Evolutionary conservation across 805 yeast species (phyloP).

Genomic region (Saturnispora quitensis): DNA sequence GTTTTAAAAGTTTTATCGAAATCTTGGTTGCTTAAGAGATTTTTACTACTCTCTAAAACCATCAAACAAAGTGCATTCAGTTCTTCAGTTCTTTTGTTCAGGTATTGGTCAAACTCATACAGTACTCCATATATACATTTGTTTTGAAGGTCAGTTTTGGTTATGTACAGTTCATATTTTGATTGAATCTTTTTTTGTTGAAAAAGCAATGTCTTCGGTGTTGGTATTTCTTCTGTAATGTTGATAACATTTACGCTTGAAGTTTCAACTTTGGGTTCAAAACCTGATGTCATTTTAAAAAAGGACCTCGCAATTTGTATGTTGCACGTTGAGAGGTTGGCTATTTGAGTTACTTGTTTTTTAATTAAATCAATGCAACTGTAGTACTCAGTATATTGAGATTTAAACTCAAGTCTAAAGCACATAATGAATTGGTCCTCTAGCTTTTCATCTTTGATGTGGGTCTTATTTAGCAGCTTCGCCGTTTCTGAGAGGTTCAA

Average conservation of each 20-base stretch:
- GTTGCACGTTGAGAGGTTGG: slow-evolving; percentile 9
- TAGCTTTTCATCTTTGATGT: slow-evolving; percentile 9
- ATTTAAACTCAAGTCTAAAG: slow-evolving; percentile 14
- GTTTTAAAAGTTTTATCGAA: background rate
- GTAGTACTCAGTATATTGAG: slow-evolving; percentile 1
- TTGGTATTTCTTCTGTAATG: slow-evolving; percentile 1
- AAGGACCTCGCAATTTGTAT: slow-evolving; percentile 11
- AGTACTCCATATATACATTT: slow-evolving; percentile 11
- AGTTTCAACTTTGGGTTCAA: background rate
- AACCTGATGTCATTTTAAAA: slow-evolving; percentile 1
- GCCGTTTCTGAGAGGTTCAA: slow-evolving; percentile 17
- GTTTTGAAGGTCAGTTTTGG: slow-evolving; percentile 16
- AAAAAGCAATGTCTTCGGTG: slow-evolving; percentile 20
- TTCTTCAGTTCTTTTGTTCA: slow-evolving; percentile 9
- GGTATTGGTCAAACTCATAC: slow-evolving; percentile 13
- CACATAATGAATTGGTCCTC: slow-evolving; percentile 17
- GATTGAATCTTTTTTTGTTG: slow-evolving; percentile 20
- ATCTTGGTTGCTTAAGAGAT: background rate
- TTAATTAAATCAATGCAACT: slow-evolving; percentile 9
- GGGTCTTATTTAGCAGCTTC: slow-evolving; percentile 16
- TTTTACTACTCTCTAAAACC: slow-evolving; percentile 4
- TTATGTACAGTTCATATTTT: slow-evolving; percentile 18
- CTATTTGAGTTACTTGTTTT: slow-evolving; percentile 11
- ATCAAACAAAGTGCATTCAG: slow-evolving; percentile 4
- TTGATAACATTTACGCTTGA: no score